Percentiles rank a stretch among this genome's conserved stretches.
Evolutionary conservation across 371 early-diverging fungal genomes (phyloP).

Genomic region (Lichtheimia hyalospora): DNA sequence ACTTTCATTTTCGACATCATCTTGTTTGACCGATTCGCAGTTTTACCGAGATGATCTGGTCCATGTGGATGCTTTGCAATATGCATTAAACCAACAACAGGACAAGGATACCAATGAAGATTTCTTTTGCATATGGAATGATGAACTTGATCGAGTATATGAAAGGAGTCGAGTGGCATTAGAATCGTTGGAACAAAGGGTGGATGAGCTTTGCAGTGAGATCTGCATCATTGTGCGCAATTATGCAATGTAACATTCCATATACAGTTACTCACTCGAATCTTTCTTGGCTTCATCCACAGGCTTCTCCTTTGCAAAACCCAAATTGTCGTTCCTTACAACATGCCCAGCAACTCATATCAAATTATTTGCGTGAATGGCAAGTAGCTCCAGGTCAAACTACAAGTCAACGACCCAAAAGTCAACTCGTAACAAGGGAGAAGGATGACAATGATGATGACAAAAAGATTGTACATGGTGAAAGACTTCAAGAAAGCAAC

Average conservation of each 20-base stretch:
- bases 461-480: not conserved
- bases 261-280: not conserved
- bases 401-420: too few species aligned
- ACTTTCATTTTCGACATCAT: not conserved
- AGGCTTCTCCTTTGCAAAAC: slow-evolving; percentile 7
- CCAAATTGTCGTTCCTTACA: slow-evolving; percentile 2
- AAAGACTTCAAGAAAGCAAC: not conserved
- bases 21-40: slow-evolving; percentile 5
- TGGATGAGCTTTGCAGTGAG: not conserved
- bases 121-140: slow-evolving; percentile 12
- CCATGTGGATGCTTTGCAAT: not conserved
- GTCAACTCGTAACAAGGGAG: not conserved
- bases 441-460: not conserved
- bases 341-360: slow-evolving; percentile 6
- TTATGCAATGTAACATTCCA: not conserved
- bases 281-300: not conserved
- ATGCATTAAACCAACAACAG: not conserved
- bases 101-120: not conserved
- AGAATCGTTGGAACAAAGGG: not conserved
- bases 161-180: slow-evolving; percentile 3
- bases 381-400: not conserved
- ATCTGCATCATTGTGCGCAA: slow-evolving; percentile 6
- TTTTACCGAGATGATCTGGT: slow-evolving; percentile 5
- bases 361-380: slow-evolving; percentile 7
- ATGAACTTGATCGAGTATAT: slow-evolving; percentile 6